Conservation (phyloP, 2,329 filamentous ascomycete species). For the Rhexocercosporidium sp. region DNA sequence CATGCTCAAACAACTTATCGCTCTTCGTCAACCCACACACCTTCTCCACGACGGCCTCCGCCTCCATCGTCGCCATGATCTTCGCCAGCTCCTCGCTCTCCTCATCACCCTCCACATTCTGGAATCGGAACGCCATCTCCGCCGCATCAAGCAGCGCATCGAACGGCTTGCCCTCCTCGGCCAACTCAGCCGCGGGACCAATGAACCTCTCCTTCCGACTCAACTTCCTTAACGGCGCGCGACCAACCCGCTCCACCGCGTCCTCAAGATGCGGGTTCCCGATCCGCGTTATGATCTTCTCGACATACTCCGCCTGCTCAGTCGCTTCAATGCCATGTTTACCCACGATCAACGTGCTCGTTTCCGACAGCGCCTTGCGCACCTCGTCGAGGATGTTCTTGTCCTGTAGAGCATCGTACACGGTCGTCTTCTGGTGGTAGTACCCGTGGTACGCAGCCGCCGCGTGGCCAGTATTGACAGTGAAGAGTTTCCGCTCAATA, state of each 20-base stretch:
- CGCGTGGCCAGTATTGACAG: slow-evolving; percentile 97
- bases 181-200: slow-evolving; percentile 86
- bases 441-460: slow-evolving; percentile 96
- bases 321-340: slow-evolving; percentile 81
- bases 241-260: slow-evolving; percentile 91
- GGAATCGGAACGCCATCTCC: slow-evolving; percentile 94
- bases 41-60: slow-evolving; percentile 78
- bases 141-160: slow-evolving; percentile 79
- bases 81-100: slow-evolving; percentile 86
- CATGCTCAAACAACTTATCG: slow-evolving; percentile 78
- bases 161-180: slow-evolving; percentile 77
- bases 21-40: slow-evolving; percentile 79
- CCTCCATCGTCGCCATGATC: slow-evolving; percentile 76
- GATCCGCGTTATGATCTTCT: slow-evolving; percentile 91
- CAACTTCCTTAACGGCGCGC: slow-evolving; percentile 92
- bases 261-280: slow-evolving; percentile 94
- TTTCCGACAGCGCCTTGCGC: slow-evolving; percentile 80
- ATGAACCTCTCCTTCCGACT: slow-evolving; percentile 96
- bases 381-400: slow-evolving; percentile 81
- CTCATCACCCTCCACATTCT: slow-evolving; percentile 89
- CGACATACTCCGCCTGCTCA: slow-evolving; percentile 85
- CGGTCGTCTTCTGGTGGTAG: slow-evolving; percentile 81
- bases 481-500: slow-evolving; percentile 99
- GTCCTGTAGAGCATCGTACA: slow-evolving; percentile 88
- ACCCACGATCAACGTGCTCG: slow-evolving; percentile 80